Evolutionary conservation across 352 stramenopile species (phyloP).

Genomic region (Phytopythium delawarense): DNA sequence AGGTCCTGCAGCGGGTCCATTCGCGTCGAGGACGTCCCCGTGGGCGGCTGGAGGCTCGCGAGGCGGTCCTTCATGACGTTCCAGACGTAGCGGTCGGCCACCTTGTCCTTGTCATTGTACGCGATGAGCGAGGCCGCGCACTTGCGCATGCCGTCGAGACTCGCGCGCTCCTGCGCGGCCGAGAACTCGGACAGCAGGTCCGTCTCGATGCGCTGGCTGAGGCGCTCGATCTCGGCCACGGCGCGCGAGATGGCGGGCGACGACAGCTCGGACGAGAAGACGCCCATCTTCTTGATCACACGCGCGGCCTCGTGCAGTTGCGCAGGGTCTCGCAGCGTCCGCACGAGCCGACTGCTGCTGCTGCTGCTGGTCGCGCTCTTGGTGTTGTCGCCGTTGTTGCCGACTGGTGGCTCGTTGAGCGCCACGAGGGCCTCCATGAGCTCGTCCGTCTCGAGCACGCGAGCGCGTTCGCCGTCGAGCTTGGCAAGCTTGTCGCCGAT

Average conservation of each 20-base stretch:
- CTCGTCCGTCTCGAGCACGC: conserved; percentile 73
- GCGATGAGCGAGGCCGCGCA: conserved; percentile 71
- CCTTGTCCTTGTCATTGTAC: conserved; percentile 82
- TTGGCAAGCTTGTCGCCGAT: conserved; percentile 65
- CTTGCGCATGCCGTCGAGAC: conserved; percentile 44
- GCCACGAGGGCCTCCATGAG: conserved; percentile 70
- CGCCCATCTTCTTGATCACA: conserved; percentile 71
- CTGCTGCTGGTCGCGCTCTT: conserved; percentile 23
- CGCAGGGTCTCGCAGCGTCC: conserved; percentile 61
- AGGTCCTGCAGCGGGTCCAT: conserved; percentile 60
- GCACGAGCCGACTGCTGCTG: conserved; percentile 58
- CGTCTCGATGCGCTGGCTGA: conserved; percentile 76
- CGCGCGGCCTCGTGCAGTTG: conserved; percentile 63
- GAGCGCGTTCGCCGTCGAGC: conserved; percentile 58
- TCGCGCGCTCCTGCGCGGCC: conserved; percentile 56
- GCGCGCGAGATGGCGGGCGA: conserved; percentile 50
- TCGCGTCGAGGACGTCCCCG: conserved; percentile 20
- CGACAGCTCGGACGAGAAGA: conserved; percentile 68
- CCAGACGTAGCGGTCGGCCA: conserved; percentile 79
- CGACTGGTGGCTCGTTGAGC: conserved; percentile 44
- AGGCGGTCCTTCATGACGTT: conserved; percentile 78
- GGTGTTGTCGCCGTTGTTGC: neutral
- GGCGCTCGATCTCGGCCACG: conserved; percentile 62
- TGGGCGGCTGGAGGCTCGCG: conserved; percentile 15
- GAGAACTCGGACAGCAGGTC: conserved; percentile 71